These are phyloP conservation scores for Royoungia palumana DNA, from an alignment of 768 basidiomycete genomes.

Conservation along the genomic window DNA sequence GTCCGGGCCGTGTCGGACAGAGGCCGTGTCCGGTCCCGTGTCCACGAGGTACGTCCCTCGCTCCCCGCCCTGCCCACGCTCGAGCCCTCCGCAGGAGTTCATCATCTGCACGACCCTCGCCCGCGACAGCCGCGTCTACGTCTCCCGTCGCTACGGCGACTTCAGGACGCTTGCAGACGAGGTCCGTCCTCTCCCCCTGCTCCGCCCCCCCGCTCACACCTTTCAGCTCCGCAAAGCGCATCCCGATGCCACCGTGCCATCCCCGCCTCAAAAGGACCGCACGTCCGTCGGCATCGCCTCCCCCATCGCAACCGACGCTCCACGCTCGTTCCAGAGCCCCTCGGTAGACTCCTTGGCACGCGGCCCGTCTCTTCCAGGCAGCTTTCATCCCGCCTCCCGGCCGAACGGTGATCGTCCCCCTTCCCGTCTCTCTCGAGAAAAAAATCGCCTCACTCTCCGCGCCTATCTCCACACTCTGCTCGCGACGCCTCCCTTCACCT, in stretches of 20 bases:
- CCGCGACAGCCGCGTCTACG: constrained; percentile 72
- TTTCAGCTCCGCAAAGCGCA: constrained; percentile 80
- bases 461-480: constrained; percentile 87
- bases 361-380: constrained; percentile 68
- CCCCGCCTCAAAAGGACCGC: constrained; percentile 88
- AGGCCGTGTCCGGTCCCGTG: constrained; percentile 79
- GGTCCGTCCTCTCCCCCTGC: constrained; percentile 39
- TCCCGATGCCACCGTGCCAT: constrained; percentile 74
- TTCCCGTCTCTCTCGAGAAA: constrained; percentile 74
- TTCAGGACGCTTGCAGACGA: constrained; percentile 86
- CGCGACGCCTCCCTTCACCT: constrained; percentile 65
- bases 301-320: constrained; percentile 1
- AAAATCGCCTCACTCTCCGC: constrained; percentile 91
- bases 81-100: constrained; percentile 67
- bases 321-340: background rate
- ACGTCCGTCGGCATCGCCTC: constrained; percentile 47
- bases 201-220: constrained; percentile 8
- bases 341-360: constrained; percentile 49
- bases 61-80: background rate
- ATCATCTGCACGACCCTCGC: constrained; percentile 84
- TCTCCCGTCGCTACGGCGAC: constrained; percentile 92
- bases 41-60: constrained; percentile 70
- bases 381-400: constrained; percentile 12
- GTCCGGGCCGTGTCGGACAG: constrained; percentile 82
- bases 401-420: background rate